Evolutionary conservation across 2,329 filamentous ascomycete species (phyloP).

Genomic region (Ceratocystis eucalypticola): DNA sequence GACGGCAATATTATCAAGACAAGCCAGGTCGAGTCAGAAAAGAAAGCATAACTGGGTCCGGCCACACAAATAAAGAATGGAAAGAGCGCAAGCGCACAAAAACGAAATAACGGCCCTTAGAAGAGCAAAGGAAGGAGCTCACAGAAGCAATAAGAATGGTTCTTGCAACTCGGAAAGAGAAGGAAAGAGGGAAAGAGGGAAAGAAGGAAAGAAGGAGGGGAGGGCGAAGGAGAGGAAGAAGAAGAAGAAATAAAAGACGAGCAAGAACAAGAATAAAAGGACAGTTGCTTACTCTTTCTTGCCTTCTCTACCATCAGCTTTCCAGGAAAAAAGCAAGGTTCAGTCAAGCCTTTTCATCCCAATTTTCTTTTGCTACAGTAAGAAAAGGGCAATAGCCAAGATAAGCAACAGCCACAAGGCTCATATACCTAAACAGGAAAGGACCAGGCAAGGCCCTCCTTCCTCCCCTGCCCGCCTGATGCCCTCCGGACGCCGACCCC

Average conservation of each 20-base stretch:
- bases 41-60: background rate
- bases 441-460: background rate
- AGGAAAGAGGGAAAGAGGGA: conserved; percentile 11
- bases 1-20: too few relatives aligned
- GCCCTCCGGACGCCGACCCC: background rate
- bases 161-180: conserved; percentile 6
- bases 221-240: background rate
- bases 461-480: background rate
- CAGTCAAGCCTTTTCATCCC: too few relatives aligned
- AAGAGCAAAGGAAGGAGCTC: background rate
- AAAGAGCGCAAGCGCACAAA: conserved; percentile 9
- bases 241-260: background rate
- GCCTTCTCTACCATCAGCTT: too few relatives aligned
- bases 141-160: conserved; percentile 9
- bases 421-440: background rate
- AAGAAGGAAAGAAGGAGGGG: background rate
- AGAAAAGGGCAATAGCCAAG: too few relatives aligned
- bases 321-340: too few relatives aligned
- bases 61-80: conserved; percentile 3
- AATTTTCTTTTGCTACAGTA: too few relatives aligned
- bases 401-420: background rate
- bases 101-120: background rate
- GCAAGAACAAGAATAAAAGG: background rate
- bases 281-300: too few relatives aligned
- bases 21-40: too few relatives aligned